Evolutionary conservation across 257 asterid genomes (phyloP), one percentile per base, ranked within the genome.

Genomic region (Solanum virginianum): DNA sequence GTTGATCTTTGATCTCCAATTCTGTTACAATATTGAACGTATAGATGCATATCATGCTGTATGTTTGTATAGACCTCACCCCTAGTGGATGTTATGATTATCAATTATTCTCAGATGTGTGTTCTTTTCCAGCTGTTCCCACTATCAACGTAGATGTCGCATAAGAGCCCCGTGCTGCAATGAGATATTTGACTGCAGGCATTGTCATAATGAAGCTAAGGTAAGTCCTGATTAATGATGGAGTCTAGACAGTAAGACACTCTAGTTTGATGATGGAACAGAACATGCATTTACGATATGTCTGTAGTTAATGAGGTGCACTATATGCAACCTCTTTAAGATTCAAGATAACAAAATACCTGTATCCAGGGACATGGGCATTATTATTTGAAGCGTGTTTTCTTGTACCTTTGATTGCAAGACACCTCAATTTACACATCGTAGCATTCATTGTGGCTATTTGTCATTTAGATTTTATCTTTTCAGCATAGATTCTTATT

Each of bases 181-280:
- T 86, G 97, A 93, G 86, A 83, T 94, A 84, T 95, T 93, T 87
- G 91, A 89, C 86, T 95, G 99, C 80, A 96, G 97, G 68, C 98
- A 95, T 89, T 95, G 99, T 87, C 99, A 95, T 90, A 94, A 95
- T n/a, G 98, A 95, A 62, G 94, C 93, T 80, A 92, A 93, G 93
- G 99, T 93, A 86, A 84, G 82, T 70, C 79, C 56, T 12, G 74
- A 36, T 86, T 57, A 6, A 56, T 81, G 83, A 63, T 26, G 18
- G 55, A 56, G n/a, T 80, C 2, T 56, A 36, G 70, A 36, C 60
- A 49, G 49, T 49, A 22, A 22, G 60, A 49, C 60, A 75, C 22
- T 11, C 20, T 49, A 75, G 10, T 22, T 32, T 22, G 60, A 15
- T 45, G 60, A 49, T 49, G 80, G 20, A 45, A 18, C 5, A 12